A percentile compares a stretch with the other conserved stretches of the same genome.
Conservation (phyloP, 192 early-diverging fungal species). For the Borealophlyctis nickersoniae region DNA sequence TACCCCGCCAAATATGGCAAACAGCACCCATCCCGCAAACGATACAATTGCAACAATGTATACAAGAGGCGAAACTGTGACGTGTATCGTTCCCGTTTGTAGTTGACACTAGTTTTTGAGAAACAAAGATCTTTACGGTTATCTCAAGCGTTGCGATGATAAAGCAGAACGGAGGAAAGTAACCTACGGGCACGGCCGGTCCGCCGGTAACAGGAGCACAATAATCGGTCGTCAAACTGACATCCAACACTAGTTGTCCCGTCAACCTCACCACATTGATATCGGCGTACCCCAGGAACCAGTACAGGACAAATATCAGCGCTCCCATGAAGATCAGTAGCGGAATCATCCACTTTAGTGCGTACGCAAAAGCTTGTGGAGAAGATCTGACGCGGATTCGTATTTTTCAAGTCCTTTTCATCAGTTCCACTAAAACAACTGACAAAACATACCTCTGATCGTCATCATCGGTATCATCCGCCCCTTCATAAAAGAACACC, state of each 20-base stretch:
- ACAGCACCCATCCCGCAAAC: constrained; percentile 54
- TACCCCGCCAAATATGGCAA: constrained; percentile 57
- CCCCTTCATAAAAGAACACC: constrained; percentile 62
- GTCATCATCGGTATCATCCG: constrained; percentile 46
- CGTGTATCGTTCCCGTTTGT: constrained; percentile 32
- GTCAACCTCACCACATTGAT: constrained; percentile 29
- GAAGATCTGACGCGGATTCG: constrained; percentile 23
- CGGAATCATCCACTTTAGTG: constrained; percentile 55
- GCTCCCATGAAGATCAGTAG: constrained; percentile 42
- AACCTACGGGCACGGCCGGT: constrained; percentile 1
- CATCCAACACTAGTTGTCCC: constrained; percentile 10
- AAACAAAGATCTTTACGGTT: no score
- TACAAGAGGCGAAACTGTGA: constrained; percentile 47
- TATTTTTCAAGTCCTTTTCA: no score
- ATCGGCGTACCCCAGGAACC: constrained; percentile 47
- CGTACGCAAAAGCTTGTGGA: constrained; percentile 37
- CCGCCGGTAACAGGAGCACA: constrained; percentile 8
- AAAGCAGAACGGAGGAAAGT: no score
- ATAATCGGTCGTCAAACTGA: constrained; percentile 19
- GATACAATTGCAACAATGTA: constrained; percentile 55
- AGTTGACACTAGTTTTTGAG: constrained; percentile 32
- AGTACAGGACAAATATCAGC: constrained; percentile 46
- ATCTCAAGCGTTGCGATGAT: no score
- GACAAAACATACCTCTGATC: constrained; percentile 34
- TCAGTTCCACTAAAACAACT: not conserved